Percentiles rank a stretch among this genome's conserved stretches.
Evolutionary conservation across 1,139 yeast genomes (phyloP).

Genomic region (Yamadazyma siamensis): DNA sequence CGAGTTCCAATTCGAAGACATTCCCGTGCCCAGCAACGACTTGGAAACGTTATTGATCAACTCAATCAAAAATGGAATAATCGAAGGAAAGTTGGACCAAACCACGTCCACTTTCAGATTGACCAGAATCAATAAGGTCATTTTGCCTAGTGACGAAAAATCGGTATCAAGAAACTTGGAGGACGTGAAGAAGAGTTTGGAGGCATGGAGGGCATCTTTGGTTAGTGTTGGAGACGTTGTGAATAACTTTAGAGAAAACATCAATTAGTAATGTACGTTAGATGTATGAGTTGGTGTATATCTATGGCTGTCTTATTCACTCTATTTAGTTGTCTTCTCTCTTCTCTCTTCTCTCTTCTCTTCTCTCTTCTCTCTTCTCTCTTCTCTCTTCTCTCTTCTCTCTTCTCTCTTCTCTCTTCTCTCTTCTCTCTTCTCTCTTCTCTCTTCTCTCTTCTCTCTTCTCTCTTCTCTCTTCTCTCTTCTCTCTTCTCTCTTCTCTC

Average conservation of each 20-base stretch:
- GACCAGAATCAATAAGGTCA: constrained; percentile 41
- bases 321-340: neutral
- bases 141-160: constrained; percentile 38
- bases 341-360: neutral
- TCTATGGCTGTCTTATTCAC: too few species aligned
- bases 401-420: neutral
- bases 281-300: neutral
- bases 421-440: too few species aligned
- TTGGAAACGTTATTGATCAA: constrained; percentile 43
- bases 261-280: constrained; percentile 16
- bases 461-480: too few species aligned
- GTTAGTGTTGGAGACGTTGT: constrained; percentile 43
- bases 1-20: constrained; percentile 35
- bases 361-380: neutral
- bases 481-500: too few species aligned
- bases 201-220: constrained; percentile 41
- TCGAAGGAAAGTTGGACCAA: constrained; percentile 49
- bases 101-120: constrained; percentile 41
- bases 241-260: constrained; percentile 43
- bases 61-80: constrained; percentile 42
- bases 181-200: constrained; percentile 32
- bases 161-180: constrained; percentile 31
- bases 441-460: too few species aligned
- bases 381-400: neutral
- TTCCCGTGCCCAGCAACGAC: constrained; percentile 36